Evolutionary conservation across 805 yeast genomes (phyloP), one percentile per base, ranked within the genome.

Genomic region (Priceomyces carsonii): DNA sequence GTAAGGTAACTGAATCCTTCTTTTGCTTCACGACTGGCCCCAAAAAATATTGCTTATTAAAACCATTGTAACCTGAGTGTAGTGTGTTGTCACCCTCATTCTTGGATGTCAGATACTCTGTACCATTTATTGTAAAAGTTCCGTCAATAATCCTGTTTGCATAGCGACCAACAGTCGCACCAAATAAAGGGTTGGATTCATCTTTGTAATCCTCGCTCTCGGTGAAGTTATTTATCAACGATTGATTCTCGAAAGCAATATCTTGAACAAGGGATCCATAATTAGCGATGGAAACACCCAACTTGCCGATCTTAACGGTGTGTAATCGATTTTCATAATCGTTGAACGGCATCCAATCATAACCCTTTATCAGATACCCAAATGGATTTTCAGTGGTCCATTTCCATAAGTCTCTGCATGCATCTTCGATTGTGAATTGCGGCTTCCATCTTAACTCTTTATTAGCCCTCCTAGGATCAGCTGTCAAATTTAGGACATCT

Each of bases 401-500:
- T 35, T 69, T 74, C 91, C 93, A 85, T 42, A 85, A 64, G 55
- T 84, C 91, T 31, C 55, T 57, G 56, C 91, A 84, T 13, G 91
- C 86, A 14, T 73, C 71, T 20, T 74, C 79, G 33, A 85, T 68
- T 8, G 75, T 50, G 14, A 73, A 56, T 44, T 73, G 57, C 3
- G 86, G 79, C 32, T 60, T 47, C 93, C 95, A 85, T 22, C 70
- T 51, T 40, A 85, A 69, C 61, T 85, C 93, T 3, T 45, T 34
- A 43, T 75, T 73, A 12, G 95, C 93, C 35, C 88, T 69, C 8
- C 69, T 61, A 9, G 88, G 80, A 51, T 77, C 73, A 6, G 93
- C 88, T 3, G 91, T 81, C 52, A 86, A 73, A 50, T 84, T 69
- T 26, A 83, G 67, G 14, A 85, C 95, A 56, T 85, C 95, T 21